Percentiles rank a stretch among this genome's conserved stretches.
These are phyloP conservation scores for Fusarium sp. DNA, from an alignment of 2,329 filamentous ascomycete genomes.

Conservation along the genomic window DNA sequence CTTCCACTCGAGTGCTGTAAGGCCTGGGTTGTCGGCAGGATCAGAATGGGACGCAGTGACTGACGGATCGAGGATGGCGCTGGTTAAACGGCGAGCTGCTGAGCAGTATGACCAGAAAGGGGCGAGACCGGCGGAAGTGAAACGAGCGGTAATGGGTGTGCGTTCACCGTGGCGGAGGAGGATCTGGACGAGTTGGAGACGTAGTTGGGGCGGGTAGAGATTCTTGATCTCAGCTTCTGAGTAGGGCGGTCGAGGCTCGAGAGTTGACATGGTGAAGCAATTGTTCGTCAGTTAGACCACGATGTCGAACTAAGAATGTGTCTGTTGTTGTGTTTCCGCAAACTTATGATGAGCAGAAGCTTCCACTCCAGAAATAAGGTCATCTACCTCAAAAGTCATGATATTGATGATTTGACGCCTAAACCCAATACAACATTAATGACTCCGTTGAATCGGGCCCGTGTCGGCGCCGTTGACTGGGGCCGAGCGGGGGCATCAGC, in stretches of 20 bases:
- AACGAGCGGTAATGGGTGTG: conserved; percentile 88
- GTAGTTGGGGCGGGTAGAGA: conserved; percentile 84
- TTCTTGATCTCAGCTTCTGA: conserved; percentile 80
- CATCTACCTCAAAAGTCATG: conserved; percentile 14
- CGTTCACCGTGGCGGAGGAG: conserved; percentile 84
- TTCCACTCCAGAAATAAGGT: not conserved
- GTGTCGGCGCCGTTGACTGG: conserved; percentile 31
- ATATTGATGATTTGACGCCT: conserved; percentile 3
- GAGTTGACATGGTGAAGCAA: conserved; percentile 75
- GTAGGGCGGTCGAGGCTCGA: conserved; percentile 81
- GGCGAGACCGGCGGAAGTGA: conserved; percentile 79
- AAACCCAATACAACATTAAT: conserved; percentile 1
- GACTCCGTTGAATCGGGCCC: conserved; percentile 11
- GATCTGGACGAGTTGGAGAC: conserved; percentile 91
- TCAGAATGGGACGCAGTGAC: conserved; percentile 50
- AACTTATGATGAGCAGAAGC: not conserved
- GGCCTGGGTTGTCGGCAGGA: conserved; percentile 48
- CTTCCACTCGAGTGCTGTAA: conserved; percentile 69
- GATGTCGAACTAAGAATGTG: not conserved
- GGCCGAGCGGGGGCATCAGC: conserved; percentile 23
- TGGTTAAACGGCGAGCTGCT: conserved; percentile 76
- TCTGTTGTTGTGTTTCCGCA: not conserved
- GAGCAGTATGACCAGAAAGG: conserved; percentile 92
- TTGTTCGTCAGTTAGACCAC: not conserved
- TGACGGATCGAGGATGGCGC: conserved; percentile 62